Percentiles rank a stretch among this genome's conserved stretches.
phyloP scores from a whole-genome alignment of 257 asterid species.

The Solanum gracilifrons region DNA sequence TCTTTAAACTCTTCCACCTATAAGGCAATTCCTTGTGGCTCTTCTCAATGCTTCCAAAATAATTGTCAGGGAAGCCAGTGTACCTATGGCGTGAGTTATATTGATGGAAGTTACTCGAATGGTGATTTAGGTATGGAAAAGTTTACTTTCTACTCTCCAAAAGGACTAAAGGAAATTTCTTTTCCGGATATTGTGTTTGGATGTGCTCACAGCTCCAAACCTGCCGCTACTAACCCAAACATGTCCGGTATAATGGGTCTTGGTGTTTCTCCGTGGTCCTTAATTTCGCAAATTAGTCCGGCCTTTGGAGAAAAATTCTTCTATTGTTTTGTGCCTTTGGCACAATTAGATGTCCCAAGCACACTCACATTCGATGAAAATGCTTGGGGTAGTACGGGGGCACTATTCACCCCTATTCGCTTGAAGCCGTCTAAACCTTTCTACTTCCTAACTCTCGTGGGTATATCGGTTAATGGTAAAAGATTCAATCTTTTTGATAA shows the following conservation, averaged over 20 bases:
- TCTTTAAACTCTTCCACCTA: neutral
- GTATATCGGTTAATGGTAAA: neutral
- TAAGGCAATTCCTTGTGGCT: neutral
- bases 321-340: neutral
- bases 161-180: neutral
- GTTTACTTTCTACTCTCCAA: neutral
- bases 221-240: accelerated
- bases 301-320: neutral
- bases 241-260: neutral
- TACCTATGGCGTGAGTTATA: neutral
- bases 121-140: neutral
- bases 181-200: neutral
- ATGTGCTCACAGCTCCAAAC: neutral
- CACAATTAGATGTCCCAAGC: neutral
- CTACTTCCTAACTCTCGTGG: neutral
- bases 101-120: neutral
- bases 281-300: neutral
- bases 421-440: neutral
- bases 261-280: neutral
- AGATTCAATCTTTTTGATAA: too few relatives aligned
- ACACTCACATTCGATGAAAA: neutral
- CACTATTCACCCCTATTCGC: neutral
- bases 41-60: neutral
- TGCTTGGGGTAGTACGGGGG: neutral
- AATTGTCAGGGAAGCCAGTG: neutral